Base-by-base conservation (phyloP, 164 flowering plant species). In the Liriodendron chinense region DNA sequence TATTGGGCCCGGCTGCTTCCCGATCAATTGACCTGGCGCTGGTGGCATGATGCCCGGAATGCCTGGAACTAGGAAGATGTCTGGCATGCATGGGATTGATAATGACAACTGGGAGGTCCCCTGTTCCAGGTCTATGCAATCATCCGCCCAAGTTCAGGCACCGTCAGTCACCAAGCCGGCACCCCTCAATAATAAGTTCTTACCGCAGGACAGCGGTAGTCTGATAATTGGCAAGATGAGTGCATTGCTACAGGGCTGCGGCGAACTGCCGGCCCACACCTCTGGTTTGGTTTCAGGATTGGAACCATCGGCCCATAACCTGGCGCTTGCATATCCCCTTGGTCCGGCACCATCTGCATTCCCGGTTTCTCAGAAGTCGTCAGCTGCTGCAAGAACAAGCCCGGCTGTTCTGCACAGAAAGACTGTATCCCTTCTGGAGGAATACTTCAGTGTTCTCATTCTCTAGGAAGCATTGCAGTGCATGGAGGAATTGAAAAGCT, bases 11-110 rank as follows among this genome's bases (percentile, higher is more conserved):
- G 90, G 90, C 1, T 92, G 97, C 34, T 86, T 85, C 75, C 93
- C 94, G 13, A 82, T 87, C 21, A 83, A 76, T 47, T 86, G 96
- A n/a, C 97, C 93, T 68, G 98, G 97, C 16, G 7, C 89, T 28
- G 97, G 97, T 48, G 99, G 97, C 47, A 85, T 94, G 99, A 94
- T 96, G 97, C 98, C 97, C 69, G 99, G 98, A 34, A 92, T 96
- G 96, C 99, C 99, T 14, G 98, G 98, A 69, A 63, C 86, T 1
- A 84, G 95, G 82, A 92, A 80, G 82, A 93, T 92, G 95, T 96
- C 97, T 75, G 98, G 98, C 56, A 86, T 90, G 94, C 98, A 97
- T 10, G 97, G 90, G 53, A 75, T 86, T 1, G 97, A 91, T 64
- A 87, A 84, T 77, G 94, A 94, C 74, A 91, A 90, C 65, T 96